Base-by-base conservation (phyloP, 1,284 basidiomycete genomes). In the Cutaneotrichosporon mucoides region DNA sequence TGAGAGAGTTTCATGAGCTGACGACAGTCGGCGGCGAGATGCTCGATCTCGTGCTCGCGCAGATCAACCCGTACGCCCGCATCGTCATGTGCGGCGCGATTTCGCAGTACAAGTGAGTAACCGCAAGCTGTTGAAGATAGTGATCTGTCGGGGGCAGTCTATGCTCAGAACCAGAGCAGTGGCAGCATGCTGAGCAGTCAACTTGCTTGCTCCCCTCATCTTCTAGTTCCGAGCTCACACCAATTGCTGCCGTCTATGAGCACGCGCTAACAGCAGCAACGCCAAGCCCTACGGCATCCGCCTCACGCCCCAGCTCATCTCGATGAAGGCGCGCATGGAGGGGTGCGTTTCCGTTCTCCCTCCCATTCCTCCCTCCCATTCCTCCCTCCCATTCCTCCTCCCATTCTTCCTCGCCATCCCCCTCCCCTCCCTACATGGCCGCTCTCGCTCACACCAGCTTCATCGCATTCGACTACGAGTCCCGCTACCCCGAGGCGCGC, bases 61-160 rank as follows among this genome's bases (percentile, higher is more conserved):
- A 87, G 59, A 76, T 95, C 74, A 91, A 92, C 56, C 83, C 85
- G 69, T 79, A 84, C 55, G 91, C 90, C 6, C 81, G 91, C 57
- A 84, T 94, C 63, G 85, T 84, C n/a, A 76, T 92, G 16, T 74
- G 87, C 65, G 88, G 88, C 57, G 89, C 88, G 48, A 94, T 96
- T 63, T 75, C 76, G 47, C 76, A 70, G 13, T 75, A 78, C 65
- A 57, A 69, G 48, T 50, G 48, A 9, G 48, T 50, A 6, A 6
- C 10, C 24, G 24, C 24, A 24, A 24, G 24, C 24, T 24, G 24
- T 24, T 24, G 24, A 24, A 24, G 24, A 24, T 24, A 24, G 24
- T 24, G 24, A 24, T 24, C 24, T 24, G 24, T 24, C 24, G 24
- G 24, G 24, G 24, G 24, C 24, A 24, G 24, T 24, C 24, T 24